These are phyloP conservation scores for Vanilla planifolia DNA, from an alignment of 106 monocot genomes.

Conservation along the genomic window DNA sequence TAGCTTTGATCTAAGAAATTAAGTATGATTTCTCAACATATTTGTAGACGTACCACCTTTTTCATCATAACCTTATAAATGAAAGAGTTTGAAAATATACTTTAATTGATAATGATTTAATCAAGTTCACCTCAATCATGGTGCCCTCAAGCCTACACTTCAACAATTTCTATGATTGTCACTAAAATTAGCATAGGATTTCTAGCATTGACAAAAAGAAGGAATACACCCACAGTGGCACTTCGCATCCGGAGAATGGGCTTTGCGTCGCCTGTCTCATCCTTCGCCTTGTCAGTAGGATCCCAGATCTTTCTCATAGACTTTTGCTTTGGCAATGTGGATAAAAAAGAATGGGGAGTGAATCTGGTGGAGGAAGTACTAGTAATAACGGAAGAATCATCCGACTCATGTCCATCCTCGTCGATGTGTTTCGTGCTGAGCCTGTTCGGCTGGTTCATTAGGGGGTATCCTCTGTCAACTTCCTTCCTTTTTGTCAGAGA, in stretches of 20 bases:
- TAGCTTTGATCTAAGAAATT: no score
- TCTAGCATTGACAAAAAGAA: no score
- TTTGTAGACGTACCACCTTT: no score
- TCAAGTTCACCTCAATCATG: no score
- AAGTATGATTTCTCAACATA: no score
- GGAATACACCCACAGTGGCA: constrained; percentile 24
- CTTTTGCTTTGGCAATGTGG: constrained; percentile 5
- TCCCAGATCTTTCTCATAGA: constrained; percentile 48
- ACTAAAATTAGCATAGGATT: no score
- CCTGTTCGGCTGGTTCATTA: constrained; percentile 30
- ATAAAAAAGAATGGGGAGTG: constrained; percentile 15
- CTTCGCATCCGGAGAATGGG: constrained; percentile 17
- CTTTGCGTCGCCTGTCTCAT: constrained; percentile 4
- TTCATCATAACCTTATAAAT: no score
- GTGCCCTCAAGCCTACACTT: no score
- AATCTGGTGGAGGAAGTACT: constrained; percentile 7
- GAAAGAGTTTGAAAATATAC: no score
- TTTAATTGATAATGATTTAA: no score
- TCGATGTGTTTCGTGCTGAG: constrained; percentile 22
- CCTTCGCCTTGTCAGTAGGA: constrained; percentile 8
- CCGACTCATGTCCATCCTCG: constrained; percentile 38
- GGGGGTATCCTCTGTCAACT: constrained; percentile 19
- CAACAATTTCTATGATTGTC: no score
- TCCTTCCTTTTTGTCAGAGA: constrained; percentile 27
- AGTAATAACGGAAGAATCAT: constrained; percentile 20